phyloP scores from a whole-genome alignment of 1,284 basidiomycete species.

The Exsudoporus floridanus region DNA sequence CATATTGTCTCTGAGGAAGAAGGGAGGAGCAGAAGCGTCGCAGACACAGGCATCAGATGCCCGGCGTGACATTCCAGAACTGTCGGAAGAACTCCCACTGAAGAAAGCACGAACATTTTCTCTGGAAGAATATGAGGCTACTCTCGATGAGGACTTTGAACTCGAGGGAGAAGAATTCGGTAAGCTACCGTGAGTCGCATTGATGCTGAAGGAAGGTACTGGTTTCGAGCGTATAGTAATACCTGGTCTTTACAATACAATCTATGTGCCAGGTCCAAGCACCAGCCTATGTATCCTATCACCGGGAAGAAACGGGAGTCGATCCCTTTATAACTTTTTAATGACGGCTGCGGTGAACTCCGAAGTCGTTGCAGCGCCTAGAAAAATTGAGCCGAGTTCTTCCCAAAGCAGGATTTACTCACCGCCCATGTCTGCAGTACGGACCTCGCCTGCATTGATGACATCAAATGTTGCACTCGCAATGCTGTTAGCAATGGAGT shows the following conservation, averaged over 20 bases:
- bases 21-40: not conserved
- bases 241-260: slow-evolving; percentile 20
- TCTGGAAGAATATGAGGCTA: slow-evolving; percentile 53
- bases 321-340: slow-evolving; percentile 51
- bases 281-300: not conserved
- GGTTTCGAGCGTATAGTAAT: slow-evolving; percentile 11
- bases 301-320: not conserved
- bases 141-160: slow-evolving; percentile 42
- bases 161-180: slow-evolving; percentile 46
- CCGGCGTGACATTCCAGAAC: not conserved
- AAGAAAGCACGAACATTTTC: slow-evolving; percentile 42
- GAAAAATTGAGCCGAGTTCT: slow-evolving; percentile 8
- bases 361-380: slow-evolving; percentile 84
- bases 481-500: slow-evolving; percentile 93
- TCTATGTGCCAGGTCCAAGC: slow-evolving; percentile 26
- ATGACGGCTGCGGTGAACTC: slow-evolving; percentile 92
- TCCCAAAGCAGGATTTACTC: slow-evolving; percentile 35
- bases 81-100: not conserved
- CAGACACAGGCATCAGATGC: not conserved
- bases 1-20: slow-evolving; percentile 57
- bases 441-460: slow-evolving; percentile 85
- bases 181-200: slow-evolving; percentile 12
- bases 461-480: slow-evolving; percentile 93
- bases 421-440: slow-evolving; percentile 97
- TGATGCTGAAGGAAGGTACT: slow-evolving; percentile 21